A percentile compares a stretch with the other conserved stretches of the same genome.
These are phyloP conservation scores for Lipomyces yamadae DNA, from an alignment of 805 yeast genomes.

Conservation along the genomic window DNA sequence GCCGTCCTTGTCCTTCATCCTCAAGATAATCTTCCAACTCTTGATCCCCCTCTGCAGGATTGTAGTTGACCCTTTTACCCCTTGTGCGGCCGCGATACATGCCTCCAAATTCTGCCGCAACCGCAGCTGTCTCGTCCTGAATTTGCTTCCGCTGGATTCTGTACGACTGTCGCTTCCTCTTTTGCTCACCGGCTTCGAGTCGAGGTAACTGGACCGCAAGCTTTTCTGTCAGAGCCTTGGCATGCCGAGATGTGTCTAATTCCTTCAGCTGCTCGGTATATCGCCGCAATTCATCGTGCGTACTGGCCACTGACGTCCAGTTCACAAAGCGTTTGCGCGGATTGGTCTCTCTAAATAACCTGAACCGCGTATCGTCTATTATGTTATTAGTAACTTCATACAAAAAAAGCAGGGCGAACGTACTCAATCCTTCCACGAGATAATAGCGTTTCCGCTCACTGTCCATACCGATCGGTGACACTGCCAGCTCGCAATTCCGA, in stretches of 20 bases:
- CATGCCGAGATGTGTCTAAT: conserved; percentile 22
- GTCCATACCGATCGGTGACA: conserved; percentile 40
- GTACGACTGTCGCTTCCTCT: conserved; percentile 21
- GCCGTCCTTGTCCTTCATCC: conserved; percentile 18
- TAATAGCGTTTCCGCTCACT: conserved; percentile 37
- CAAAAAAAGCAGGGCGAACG: neutral
- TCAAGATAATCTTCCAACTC: conserved; percentile 23
- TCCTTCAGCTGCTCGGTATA: conserved; percentile 30
- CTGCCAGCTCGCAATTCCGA: conserved; percentile 23
- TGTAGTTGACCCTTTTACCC: conserved; percentile 42
- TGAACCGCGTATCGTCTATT: conserved; percentile 44
- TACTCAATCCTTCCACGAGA: conserved; percentile 39
- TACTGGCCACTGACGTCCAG: conserved; percentile 47
- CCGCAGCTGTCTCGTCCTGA: conserved; percentile 26
- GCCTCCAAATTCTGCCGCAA: conserved; percentile 41
- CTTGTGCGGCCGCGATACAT: conserved; percentile 44
- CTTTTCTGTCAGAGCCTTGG: conserved; percentile 16
- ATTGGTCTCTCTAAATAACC: conserved; percentile 44
- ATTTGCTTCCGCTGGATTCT: conserved; percentile 24
- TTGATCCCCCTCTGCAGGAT: conserved; percentile 34
- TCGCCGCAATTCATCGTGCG: conserved; percentile 38
- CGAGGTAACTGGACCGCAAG: conserved; percentile 26
- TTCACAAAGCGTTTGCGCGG: conserved; percentile 42
- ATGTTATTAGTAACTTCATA: conserved; percentile 13
- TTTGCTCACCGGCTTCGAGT: conserved; percentile 34